Evolutionary conservation across 2,329 filamentous ascomycete species (phyloP).

Genomic region (Venturia aucupariae): DNA sequence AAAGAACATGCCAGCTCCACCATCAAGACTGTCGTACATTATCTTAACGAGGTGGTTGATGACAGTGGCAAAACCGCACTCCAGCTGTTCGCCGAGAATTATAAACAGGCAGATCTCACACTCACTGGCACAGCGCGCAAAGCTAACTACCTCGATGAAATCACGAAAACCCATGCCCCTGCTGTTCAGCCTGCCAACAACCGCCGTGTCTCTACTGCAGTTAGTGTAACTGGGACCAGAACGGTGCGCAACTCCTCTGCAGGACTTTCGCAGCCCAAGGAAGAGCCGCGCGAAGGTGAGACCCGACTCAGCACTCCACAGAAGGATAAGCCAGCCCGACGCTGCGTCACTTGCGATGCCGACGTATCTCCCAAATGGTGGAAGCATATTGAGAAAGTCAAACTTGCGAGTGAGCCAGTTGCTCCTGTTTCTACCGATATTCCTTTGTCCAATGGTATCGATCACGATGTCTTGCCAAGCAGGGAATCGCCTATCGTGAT

Average conservation of each 20-base stretch:
- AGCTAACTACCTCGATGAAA: constrained; percentile 65
- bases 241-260: constrained; percentile 20
- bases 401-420: constrained; percentile 17
- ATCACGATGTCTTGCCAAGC: not conserved
- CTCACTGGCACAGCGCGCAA: constrained; percentile 90
- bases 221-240: constrained; percentile 26
- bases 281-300: constrained; percentile 26
- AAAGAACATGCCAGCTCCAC: constrained; percentile 62
- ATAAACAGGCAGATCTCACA: constrained; percentile 87
- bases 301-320: constrained; percentile 18
- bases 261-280: constrained; percentile 28
- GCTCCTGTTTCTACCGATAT: not conserved
- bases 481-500: not conserved
- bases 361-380: constrained; percentile 61
- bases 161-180: constrained; percentile 45
- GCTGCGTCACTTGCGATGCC: constrained; percentile 39
- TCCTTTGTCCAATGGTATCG: constrained; percentile 8
- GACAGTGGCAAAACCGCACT: constrained; percentile 68
- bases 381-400: constrained; percentile 23
- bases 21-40: constrained; percentile 61
- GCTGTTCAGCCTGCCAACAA: constrained; percentile 22
- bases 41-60: constrained; percentile 66
- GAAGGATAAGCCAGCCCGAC: constrained; percentile 24
- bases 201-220: constrained; percentile 33
- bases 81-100: constrained; percentile 78